Evolutionary conservation across 1,284 basidiomycete genomes (phyloP).

Genomic region (Cryptococcus jaspeensis): DNA sequence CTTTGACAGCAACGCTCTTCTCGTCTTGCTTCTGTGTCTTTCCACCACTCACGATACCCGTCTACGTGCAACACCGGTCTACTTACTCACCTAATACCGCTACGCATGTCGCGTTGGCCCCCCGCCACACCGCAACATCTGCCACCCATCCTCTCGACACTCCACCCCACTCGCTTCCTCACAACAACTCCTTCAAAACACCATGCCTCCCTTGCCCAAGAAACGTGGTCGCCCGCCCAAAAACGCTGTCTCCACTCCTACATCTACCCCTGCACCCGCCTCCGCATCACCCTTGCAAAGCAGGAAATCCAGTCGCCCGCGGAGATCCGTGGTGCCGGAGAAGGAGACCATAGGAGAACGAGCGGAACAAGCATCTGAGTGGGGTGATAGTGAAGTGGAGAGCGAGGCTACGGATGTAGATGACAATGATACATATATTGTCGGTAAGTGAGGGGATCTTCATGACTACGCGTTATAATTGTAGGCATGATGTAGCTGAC

Average conservation of each 20-base stretch:
- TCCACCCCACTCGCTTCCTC: too few relatives aligned
- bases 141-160: too few relatives aligned
- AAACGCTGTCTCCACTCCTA: background rate
- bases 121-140: too few relatives aligned
- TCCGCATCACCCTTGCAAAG: background rate
- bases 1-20: too few relatives aligned
- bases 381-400: constrained; percentile 15
- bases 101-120: background rate
- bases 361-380: background rate
- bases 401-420: constrained; percentile 14
- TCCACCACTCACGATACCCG: too few relatives aligned
- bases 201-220: constrained; percentile 1
- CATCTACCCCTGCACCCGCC: background rate
- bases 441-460: constrained; percentile 23
- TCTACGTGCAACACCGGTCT: too few relatives aligned
- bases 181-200: background rate
- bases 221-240: background rate
- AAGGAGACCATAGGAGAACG: background rate
- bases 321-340: background rate
- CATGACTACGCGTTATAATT: too few relatives aligned
- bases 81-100: background rate
- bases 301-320: background rate
- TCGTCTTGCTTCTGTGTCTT: background rate
- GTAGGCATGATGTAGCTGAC: too few relatives aligned
- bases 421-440: constrained; percentile 16